A percentile compares a stretch with the other conserved stretches of the same genome.
phyloP scores from a whole-genome alignment of 441 rosid genomes.

The Jatropha podagrica region DNA sequence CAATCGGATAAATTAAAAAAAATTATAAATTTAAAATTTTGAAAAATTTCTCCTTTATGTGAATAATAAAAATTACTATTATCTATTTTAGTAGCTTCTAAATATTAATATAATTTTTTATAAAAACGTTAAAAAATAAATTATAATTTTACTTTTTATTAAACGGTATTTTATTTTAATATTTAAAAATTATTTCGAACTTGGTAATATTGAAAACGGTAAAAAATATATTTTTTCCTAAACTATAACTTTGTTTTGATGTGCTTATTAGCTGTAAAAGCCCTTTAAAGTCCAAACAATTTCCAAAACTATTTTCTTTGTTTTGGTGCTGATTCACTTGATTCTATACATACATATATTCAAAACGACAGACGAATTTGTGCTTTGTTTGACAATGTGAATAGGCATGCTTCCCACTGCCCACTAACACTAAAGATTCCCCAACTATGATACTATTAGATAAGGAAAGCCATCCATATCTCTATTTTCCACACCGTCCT shows the following conservation, averaged over 20 bases:
- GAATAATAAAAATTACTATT: too few species aligned
- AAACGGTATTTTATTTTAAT: too few species aligned
- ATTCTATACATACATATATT: background rate
- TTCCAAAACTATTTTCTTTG: background rate
- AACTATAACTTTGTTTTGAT: background rate
- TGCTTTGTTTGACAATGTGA: background rate
- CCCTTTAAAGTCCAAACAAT: background rate
- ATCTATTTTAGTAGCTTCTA: too few species aligned
- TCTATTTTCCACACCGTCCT: background rate
- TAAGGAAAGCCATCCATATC: constrained; percentile 16
- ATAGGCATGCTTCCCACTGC: background rate
- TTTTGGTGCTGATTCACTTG: background rate
- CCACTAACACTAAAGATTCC: constrained; percentile 22
- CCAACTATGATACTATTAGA: constrained; percentile 14
- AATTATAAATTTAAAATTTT: too few species aligned
- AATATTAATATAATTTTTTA: too few species aligned
- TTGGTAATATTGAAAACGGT: too few species aligned
- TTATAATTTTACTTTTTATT: too few species aligned
- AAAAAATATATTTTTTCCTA: too few species aligned
- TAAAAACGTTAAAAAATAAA: too few species aligned
- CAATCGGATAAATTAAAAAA: too few species aligned
- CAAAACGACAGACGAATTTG: background rate
- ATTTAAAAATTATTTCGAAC: too few species aligned
- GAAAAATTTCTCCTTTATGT: too few species aligned
- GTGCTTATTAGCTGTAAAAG: constrained; percentile 44